These are phyloP conservation scores for Cutaneotrichosporon cutaneum DNA, from an alignment of 1,284 basidiomycete genomes.

Conservation along the genomic window DNA sequence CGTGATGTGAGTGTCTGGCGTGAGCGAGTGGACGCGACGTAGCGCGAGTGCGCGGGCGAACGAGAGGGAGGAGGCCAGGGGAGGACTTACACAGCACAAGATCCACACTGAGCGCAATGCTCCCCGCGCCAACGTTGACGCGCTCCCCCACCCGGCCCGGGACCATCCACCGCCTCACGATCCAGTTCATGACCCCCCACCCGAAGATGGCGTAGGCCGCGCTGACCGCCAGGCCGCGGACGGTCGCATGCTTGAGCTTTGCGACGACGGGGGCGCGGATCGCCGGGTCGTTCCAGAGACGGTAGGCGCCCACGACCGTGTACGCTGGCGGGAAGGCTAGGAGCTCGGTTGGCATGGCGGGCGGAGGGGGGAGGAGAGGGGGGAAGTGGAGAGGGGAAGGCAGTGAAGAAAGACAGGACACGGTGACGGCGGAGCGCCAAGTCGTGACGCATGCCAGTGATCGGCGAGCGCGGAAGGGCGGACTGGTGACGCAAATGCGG, in stretches of 20 bases:
- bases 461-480: too few species aligned
- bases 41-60: not conserved
- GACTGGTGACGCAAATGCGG: not conserved
- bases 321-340: constrained; percentile 50
- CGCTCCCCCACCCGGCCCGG: constrained; percentile 25
- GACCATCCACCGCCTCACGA: constrained; percentile 43
- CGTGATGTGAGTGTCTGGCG: constrained; percentile 69
- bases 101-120: constrained; percentile 33
- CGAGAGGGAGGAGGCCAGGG: not conserved
- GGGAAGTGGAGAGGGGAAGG: not conserved
- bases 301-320: constrained; percentile 46
- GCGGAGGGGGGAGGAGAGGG: not conserved
- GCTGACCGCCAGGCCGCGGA: constrained; percentile 44
- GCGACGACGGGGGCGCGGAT: constrained; percentile 48
- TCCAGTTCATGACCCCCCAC: constrained; percentile 47
- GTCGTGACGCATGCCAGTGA: too few species aligned
- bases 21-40: not conserved
- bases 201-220: constrained; percentile 40
- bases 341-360: constrained; percentile 49
- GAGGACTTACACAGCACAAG: constrained; percentile 44
- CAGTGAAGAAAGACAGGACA: too few species aligned
- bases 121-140: constrained; percentile 36
- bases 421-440: not conserved
- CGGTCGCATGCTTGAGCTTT: constrained; percentile 50
- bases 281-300: constrained; percentile 45